Evolutionary conservation across 2,329 filamentous ascomycete genomes (phyloP).

Genomic region (Colletotrichum plurivorum): DNA sequence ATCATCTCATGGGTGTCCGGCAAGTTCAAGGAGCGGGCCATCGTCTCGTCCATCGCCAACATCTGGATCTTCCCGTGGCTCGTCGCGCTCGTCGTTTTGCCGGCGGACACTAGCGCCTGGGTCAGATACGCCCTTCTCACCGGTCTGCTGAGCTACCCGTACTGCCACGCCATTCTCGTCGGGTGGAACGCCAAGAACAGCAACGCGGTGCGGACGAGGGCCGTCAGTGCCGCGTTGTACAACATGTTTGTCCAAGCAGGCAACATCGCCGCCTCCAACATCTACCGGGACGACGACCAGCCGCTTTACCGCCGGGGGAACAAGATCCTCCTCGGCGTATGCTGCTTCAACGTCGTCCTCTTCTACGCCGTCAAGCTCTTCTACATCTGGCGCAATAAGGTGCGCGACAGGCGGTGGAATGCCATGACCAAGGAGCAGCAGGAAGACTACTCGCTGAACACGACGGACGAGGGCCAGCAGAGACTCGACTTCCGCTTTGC

Average conservation of each 20-base stretch:
- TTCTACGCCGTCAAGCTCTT: conserved; percentile 61
- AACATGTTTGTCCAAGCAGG: conserved; percentile 62
- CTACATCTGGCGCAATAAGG: conserved; percentile 63
- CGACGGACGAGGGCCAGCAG: conserved; percentile 67
- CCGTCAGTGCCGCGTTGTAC: conserved; percentile 63
- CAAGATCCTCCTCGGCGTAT: conserved; percentile 62
- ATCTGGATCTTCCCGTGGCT: conserved; percentile 66
- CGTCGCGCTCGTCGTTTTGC: conserved; percentile 58
- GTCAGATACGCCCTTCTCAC: conserved; percentile 54
- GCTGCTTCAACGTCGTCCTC: conserved; percentile 61
- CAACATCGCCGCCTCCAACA: conserved; percentile 61
- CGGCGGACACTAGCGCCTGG: conserved; percentile 56
- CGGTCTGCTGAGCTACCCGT: conserved; percentile 62
- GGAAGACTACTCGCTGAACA: conserved; percentile 62
- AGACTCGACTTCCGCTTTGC: conserved; percentile 69
- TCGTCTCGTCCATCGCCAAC: conserved; percentile 61
- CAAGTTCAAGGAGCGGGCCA: conserved; percentile 58
- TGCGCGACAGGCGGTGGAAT: conserved; percentile 59
- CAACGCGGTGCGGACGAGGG: conserved; percentile 63
- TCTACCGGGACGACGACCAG: conserved; percentile 69
- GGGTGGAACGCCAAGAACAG: conserved; percentile 63
- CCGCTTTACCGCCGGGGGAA: conserved; percentile 67
- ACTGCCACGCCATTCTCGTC: conserved; percentile 63
- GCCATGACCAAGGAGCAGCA: conserved; percentile 60
- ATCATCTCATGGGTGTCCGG: conserved; percentile 62